Percentiles rank a stretch among this genome's conserved stretches.
Evolutionary conservation across 345 rosid species (phyloP).

Genomic region (Eucalyptus tenuipes): DNA sequence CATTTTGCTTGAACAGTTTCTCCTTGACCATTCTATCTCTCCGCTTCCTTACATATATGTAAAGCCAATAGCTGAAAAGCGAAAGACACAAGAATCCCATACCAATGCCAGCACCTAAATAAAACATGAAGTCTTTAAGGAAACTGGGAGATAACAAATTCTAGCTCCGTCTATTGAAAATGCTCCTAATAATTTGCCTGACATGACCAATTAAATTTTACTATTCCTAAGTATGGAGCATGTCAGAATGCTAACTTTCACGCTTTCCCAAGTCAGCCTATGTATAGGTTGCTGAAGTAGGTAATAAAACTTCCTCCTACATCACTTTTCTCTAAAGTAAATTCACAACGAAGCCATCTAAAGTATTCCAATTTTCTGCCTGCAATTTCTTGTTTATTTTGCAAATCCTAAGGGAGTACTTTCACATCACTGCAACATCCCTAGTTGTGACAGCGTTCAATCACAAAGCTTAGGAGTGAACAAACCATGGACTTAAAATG

Average conservation of each 20-base stretch:
- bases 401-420: too few relatives aligned
- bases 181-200: accelerated
- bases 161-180: accelerated
- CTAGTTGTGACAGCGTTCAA: too few relatives aligned
- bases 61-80: background rate
- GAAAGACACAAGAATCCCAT: background rate
- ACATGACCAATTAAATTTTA: accelerated
- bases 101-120: constrained; percentile 1
- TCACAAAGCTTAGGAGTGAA: accelerated
- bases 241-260: accelerated
- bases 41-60: background rate
- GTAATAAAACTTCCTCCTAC: accelerated
- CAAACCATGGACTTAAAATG: accelerated
- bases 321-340: too few relatives aligned
- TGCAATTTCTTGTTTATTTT: too few relatives aligned
- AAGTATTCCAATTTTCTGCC: accelerated
- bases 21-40: background rate
- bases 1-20: constrained; percentile 9
- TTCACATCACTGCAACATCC: too few relatives aligned
- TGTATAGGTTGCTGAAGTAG: accelerated
- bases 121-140: background rate
- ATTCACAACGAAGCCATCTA: too few relatives aligned
- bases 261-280: accelerated
- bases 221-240: accelerated
- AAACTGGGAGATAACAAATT: background rate